Evolutionary conservation across 2,329 filamentous ascomycete genomes (phyloP).

Genomic region (Aureobasidium subglaciale): DNA sequence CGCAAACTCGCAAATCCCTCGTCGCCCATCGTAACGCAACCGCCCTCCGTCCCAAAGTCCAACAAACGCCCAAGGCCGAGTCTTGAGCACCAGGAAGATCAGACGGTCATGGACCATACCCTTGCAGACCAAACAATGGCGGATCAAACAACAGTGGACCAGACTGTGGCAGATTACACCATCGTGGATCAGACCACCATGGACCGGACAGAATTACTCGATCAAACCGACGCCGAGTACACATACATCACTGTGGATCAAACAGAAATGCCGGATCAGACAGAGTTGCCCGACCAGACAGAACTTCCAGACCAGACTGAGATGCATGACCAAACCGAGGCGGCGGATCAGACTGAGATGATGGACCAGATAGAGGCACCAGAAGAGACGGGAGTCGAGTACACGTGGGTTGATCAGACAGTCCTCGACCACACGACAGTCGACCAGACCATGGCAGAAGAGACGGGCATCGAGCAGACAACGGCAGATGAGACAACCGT

Average conservation of each 20-base stretch:
- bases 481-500: background rate
- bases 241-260: conserved; percentile 14
- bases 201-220: conserved; percentile 9
- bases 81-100: background rate
- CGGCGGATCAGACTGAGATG: conserved; percentile 1
- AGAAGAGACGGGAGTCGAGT: conserved; percentile 15
- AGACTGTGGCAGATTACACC: conserved; percentile 15
- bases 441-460: conserved; percentile 3
- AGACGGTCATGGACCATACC: background rate
- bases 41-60: background rate
- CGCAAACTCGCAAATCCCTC: conserved; percentile 10
- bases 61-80: conserved; percentile 6
- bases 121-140: background rate
- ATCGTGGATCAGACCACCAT: conserved; percentile 15
- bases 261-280: conserved; percentile 12
- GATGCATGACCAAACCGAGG: conserved; percentile 17
- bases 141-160: conserved; percentile 17
- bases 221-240: conserved; percentile 18
- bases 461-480: conserved; percentile 1
- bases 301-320: conserved; percentile 9
- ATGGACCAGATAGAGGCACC: background rate
- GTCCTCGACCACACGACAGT: background rate
- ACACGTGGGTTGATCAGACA: conserved; percentile 8
- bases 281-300: conserved; percentile 9
- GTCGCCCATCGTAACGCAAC: background rate